Percentiles rank a stretch among this genome's conserved stretches.
Conservation (phyloP, 108 stramenopile genomes). For the Mediolabrus comicus region DNA sequence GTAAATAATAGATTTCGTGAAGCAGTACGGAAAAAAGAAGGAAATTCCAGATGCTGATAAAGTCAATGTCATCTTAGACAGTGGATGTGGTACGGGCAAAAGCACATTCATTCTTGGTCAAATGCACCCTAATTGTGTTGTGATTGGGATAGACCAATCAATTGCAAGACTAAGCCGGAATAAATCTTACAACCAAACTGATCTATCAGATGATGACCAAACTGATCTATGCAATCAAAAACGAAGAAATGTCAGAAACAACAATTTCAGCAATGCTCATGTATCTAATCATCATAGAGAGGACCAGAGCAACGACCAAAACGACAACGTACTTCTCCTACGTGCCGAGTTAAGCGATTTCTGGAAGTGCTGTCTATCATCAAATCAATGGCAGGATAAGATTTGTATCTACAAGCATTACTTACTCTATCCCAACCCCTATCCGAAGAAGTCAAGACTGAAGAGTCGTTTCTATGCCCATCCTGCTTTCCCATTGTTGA, state of each 20-base stretch:
- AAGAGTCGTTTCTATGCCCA: slow-evolving; percentile 86
- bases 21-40: background rate
- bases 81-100: slow-evolving; percentile 89
- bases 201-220: background rate
- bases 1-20: slow-evolving; percentile 27
- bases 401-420: slow-evolving; percentile 60
- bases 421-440: slow-evolving; percentile 92
- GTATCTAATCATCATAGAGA: slow-evolving; percentile 11
- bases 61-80: slow-evolving; percentile 67
- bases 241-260: slow-evolving; percentile 4
- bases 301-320: background rate
- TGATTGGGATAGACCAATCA: slow-evolving; percentile 89
- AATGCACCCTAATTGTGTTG: slow-evolving; percentile 60
- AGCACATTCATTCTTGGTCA: slow-evolving; percentile 58
- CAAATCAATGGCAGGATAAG: slow-evolving; percentile 14
- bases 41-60: background rate
- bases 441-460: slow-evolving; percentile 79
- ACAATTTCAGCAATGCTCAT: background rate
- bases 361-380: slow-evolving; percentile 60
- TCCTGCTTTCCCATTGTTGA: slow-evolving; percentile 80
- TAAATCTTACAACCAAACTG: slow-evolving; percentile 6
- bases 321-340: slow-evolving; percentile 63
- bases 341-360: slow-evolving; percentile 89
- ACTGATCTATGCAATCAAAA: background rate
- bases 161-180: slow-evolving; percentile 62